Evolutionary conservation across 495 filamentous ascomycete species (phyloP).

Genomic region (Aspergillus campestris): DNA sequence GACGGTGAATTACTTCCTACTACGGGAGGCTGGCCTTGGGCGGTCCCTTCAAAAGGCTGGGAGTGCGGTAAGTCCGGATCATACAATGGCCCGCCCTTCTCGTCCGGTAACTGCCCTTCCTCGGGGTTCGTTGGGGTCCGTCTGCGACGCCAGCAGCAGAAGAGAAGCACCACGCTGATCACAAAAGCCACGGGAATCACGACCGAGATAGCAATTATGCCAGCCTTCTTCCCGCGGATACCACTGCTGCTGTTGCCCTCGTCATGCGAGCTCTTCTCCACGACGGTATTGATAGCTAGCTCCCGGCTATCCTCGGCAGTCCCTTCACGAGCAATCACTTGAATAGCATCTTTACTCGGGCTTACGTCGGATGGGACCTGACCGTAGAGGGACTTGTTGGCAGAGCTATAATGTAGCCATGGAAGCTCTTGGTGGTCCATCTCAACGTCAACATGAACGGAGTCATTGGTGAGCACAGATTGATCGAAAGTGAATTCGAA

Average conservation of each 20-base stretch:
- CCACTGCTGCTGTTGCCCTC: constrained; percentile 2
- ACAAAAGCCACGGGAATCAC: constrained; percentile 32
- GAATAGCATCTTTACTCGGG: constrained; percentile 35
- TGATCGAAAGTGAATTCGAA: constrained; percentile 58
- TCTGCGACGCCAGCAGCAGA: constrained; percentile 35
- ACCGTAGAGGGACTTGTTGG: constrained; percentile 51
- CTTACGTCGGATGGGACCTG: constrained; percentile 45
- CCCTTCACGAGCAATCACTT: constrained; percentile 43
- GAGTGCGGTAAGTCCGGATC: constrained; percentile 22
- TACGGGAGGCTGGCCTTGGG: constrained; percentile 11
- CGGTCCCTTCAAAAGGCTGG: constrained; percentile 18
- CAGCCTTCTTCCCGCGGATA: constrained; percentile 23
- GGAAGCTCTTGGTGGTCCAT: constrained; percentile 37
- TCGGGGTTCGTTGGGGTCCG: constrained; percentile 17
- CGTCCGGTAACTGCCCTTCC: constrained; percentile 15
- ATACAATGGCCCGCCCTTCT: constrained; percentile 16
- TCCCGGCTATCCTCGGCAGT: constrained; percentile 35
- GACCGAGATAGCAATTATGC: constrained; percentile 38
- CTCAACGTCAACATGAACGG: constrained; percentile 47
- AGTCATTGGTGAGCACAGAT: constrained; percentile 41
- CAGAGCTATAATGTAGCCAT: constrained; percentile 62
- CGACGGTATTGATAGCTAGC: constrained; percentile 42
- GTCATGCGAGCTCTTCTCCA: constrained; percentile 9
- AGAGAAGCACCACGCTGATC: constrained; percentile 27
- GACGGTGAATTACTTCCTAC: constrained; percentile 8